Evolutionary conservation across 345 rosid species (phyloP), one percentile per base, ranked within the genome.

Genomic region (Microcos paniculata): DNA sequence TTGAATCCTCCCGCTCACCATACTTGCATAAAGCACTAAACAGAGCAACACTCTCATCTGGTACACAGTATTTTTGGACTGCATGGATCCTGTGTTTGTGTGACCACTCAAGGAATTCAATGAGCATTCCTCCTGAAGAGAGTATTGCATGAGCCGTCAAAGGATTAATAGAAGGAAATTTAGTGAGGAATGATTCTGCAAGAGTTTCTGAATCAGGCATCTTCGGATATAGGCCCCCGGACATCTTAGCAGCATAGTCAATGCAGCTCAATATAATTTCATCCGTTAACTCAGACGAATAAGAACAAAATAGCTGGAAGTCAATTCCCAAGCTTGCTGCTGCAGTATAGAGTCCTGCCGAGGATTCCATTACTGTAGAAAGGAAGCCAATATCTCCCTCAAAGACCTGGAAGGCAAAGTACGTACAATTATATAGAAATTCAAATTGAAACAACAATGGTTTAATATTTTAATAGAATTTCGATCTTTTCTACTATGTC

Each of bases 281-380:
- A 84, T 90, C 92, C 18, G 93, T 94, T 77, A 86, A 77, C 43
- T 88, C 89, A 30, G 91, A 82, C 82, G 97, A 89, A 65, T 90
- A 74, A 78, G 97, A 90, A 81, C 86, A 93, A 81, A 93, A 86
- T 21, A 96, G 84, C 88, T 96, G 99, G 59, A 96, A 81, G 79
- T 85, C 89, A 78, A 96, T 84, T 80, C 97, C 97, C 87, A 96
- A 82, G 83, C 94, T 90, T 80, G 94, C 94, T 77, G 99, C 97
- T 62, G 91, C 97, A 1, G 97, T 97, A 82, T 92, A 93, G 38
- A 96, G 88, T 81, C 86, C 95, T 86, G 91, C 91, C 55, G 97
- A 90, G 74, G 85, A 90, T 78, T 89, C 92, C 88, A 90, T 86
- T 62, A 87, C 84, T 23, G 86, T 80, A 31, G 91, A 77, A 65